These are phyloP conservation scores for Peribolospora baueri DNA, from an alignment of 768 basidiomycete genomes.

Conservation along the genomic window DNA sequence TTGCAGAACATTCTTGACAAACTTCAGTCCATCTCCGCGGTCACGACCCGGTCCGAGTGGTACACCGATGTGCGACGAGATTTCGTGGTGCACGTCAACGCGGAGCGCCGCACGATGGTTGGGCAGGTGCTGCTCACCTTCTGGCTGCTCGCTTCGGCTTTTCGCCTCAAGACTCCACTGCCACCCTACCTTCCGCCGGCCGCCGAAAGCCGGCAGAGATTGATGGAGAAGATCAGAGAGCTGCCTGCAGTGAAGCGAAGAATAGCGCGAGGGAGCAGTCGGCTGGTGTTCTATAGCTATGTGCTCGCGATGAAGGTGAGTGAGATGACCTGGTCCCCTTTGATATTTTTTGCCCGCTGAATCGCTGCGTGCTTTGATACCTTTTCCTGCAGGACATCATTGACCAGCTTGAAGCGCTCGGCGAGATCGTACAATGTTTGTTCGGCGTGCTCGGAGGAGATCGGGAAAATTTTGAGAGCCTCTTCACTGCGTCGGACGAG, in stretches of 20 bases:
- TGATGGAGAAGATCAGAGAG: conserved; percentile 59
- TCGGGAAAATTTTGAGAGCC: conserved; percentile 52
- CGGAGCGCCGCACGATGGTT: conserved; percentile 60
- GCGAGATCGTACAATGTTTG: conserved; percentile 53
- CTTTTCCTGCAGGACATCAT: conserved; percentile 38
- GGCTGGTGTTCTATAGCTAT: conserved; percentile 75
- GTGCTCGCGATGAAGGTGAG: conserved; percentile 54
- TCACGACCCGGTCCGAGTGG: conserved; percentile 40
- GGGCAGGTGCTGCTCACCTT: conserved; percentile 84
- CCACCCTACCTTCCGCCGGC: conserved; percentile 90
- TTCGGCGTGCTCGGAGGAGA: conserved; percentile 80
- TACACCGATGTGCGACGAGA: conserved; percentile 40
- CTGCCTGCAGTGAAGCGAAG: conserved; percentile 73
- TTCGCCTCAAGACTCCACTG: conserved; percentile 68
- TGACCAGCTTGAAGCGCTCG: conserved; percentile 59
- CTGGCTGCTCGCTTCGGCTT: conserved; percentile 51
- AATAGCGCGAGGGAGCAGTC: conserved; percentile 52
- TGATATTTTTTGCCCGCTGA: neutral
- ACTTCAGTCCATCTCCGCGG: conserved; percentile 86
- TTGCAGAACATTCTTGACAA: conserved; percentile 64
- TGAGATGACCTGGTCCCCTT: neutral
- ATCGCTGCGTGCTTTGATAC: too few species aligned
- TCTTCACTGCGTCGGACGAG: conserved; percentile 27
- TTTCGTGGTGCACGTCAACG: conserved; percentile 75
- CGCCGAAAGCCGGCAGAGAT: conserved; percentile 49